Base-by-base conservation (phyloP, 140 eudicot genomes). In the Anethum foeniculum region DNA sequence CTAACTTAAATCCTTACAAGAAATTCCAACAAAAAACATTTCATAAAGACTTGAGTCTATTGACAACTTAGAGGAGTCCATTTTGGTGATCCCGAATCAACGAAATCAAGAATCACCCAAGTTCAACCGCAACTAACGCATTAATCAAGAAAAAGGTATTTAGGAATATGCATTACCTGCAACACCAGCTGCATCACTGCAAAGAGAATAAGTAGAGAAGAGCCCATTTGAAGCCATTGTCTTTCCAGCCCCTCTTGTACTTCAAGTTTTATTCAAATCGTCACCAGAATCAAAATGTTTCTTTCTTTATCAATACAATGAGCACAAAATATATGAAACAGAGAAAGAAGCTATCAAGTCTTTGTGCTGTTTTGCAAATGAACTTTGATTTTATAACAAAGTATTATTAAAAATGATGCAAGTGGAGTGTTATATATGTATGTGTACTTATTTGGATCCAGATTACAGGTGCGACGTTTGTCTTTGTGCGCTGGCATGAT, bases 151-250 rank as follows among this genome's bases (percentile, higher is more conserved):
- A 43, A 16, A 13, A 47, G 1, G 21, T 25, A 71, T 19, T 0
- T 3, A 16, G 15, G 60, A 43, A 78, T 19, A 56, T 21, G 25
- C 67, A 34, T 27, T 80, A 89, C 93, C 93, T 75, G 87, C 86
- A 86, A 86, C 76, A 78, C 90, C 93, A 78, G 87, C 93, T 36
- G 82, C 89, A 56, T 79, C 83, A 64, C 90, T 84, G 81, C 65
- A 75, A 64, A 79, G 12, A 75, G 90, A 84, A 64, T 82, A 86
- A 78, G 88, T 79, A 14, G 90, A 86, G 67, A 76, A 82, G 54
- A 86, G 56, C 25, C 74, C 83, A 48, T 21, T 71, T 34, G 71
- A 48, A 75, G 58, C 51, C 82, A 74, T 78, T 58, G 65, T 43
- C 76, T 34, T 18, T 71, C 43, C 90, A 81, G 71, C 25, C 72